These are phyloP conservation scores for Ciborinia camelliae DNA, from an alignment of 2,329 filamentous ascomycete species.

Conservation along the genomic window DNA sequence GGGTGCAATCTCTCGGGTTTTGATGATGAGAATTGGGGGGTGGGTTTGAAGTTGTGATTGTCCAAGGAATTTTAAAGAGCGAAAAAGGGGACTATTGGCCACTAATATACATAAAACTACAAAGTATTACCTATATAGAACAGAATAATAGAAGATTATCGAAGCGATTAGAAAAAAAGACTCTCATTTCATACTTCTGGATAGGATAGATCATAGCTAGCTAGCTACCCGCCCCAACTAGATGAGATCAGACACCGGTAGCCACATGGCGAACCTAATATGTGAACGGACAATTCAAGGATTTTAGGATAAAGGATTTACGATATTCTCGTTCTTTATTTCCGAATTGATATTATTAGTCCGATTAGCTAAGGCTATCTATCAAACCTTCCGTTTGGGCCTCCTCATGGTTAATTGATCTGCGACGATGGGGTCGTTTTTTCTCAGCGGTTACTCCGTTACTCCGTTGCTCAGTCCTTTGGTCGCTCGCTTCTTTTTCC, in stretches of 20 bases:
- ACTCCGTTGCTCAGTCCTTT: no score
- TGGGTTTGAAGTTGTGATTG: constrained; percentile 7
- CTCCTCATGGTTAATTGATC: constrained; percentile 3
- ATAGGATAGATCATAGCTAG: no score
- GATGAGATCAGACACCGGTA: constrained; percentile 2
- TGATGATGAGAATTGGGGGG: constrained; percentile 5
- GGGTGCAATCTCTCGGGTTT: constrained; percentile 15
- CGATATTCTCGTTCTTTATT: constrained; percentile 13
- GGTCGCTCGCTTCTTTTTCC: background rate
- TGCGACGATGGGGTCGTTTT: background rate
- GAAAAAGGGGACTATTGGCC: background rate
- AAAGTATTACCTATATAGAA: no score
- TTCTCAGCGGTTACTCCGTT: background rate
- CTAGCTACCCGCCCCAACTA: background rate
- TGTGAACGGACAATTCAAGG: background rate
- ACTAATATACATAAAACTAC: no score
- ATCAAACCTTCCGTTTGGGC: background rate
- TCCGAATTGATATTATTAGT: background rate
- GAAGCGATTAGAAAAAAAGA: background rate
- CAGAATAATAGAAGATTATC: background rate
- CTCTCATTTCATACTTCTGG: background rate
- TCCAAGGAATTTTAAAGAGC: background rate
- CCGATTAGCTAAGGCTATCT: background rate
- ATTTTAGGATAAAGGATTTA: background rate
- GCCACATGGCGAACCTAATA: constrained; percentile 9